These are phyloP conservation scores for Zea luxurians DNA, from an alignment of 176 grass and related monocot genomes.

Conservation along the genomic window DNA sequence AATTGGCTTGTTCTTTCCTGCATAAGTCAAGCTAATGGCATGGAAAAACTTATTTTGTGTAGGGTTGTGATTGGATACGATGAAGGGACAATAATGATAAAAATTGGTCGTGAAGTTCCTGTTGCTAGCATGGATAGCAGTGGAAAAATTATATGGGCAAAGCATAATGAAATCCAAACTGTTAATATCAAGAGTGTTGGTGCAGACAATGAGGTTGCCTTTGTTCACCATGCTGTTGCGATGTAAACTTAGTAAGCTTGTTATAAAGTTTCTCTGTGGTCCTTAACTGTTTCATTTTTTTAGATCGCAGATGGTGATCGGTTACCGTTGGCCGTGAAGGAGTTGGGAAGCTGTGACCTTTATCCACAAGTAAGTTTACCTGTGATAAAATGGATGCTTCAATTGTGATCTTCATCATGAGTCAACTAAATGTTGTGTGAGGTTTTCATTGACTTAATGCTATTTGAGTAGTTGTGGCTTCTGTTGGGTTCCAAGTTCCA, in stretches of 20 bases:
- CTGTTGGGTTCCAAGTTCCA: no score
- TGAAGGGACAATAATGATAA: constrained; percentile 99
- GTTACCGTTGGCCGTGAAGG: constrained; percentile 86
- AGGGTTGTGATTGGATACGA: constrained; percentile 98
- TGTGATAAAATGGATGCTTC: constrained; percentile 32
- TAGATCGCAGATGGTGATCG: constrained; percentile 91
- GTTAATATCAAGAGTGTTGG: constrained; percentile 96
- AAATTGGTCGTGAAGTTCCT: constrained; percentile 97
- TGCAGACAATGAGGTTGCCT: constrained; percentile 82
- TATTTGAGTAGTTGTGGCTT: neutral
- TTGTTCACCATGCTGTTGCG: constrained; percentile 31
- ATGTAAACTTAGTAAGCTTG: constrained; percentile 20
- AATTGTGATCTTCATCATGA: neutral
- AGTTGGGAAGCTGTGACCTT: constrained; percentile 98
- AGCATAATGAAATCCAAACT: constrained; percentile 98
- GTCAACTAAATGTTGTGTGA: neutral
- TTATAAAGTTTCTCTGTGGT: constrained; percentile 16
- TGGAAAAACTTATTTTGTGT: constrained; percentile 20
- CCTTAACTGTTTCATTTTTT: constrained; percentile 32
- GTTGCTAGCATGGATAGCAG: constrained; percentile 98
- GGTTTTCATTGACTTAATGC: neutral
- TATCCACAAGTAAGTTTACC: constrained; percentile 88
- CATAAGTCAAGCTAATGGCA: constrained; percentile 25
- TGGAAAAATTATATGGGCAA: constrained; percentile 99
- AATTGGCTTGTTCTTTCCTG: constrained; percentile 29